Conservation (phyloP, 306 rosid species). For the Phaseolus lunatus region DNA sequence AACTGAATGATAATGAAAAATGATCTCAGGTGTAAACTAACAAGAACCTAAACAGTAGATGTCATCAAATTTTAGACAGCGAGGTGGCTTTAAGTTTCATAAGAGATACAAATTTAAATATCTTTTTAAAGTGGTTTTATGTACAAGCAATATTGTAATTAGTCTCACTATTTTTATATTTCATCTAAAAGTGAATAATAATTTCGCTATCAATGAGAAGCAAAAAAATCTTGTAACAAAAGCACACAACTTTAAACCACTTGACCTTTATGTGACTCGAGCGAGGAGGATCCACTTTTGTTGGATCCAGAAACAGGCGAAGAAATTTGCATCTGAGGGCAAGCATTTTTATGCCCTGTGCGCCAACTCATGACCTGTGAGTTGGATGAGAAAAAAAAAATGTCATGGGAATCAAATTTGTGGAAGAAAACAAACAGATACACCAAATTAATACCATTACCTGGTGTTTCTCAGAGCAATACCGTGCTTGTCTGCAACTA, state of each 20-base stretch:
- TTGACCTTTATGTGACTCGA: constrained; percentile 56
- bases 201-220: not conserved
- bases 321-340: constrained; percentile 60
- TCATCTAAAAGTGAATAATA: constrained; percentile 16
- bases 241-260: constrained; percentile 36
- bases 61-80: not conserved
- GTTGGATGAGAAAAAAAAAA: constrained; percentile 29
- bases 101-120: constrained; percentile 10
- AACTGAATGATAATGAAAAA: constrained; percentile 46
- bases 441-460: not conserved
- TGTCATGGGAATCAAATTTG: constrained; percentile 7
- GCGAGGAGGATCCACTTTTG: constrained; percentile 27
- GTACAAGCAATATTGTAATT: not conserved
- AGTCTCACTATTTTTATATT: not conserved
- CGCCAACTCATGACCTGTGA: constrained; percentile 72
- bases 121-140: not conserved
- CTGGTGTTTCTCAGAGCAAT: constrained; percentile 76
- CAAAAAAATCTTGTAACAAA: not conserved
- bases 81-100: not conserved
- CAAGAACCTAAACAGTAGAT: constrained; percentile 28
- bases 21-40: constrained; percentile 11
- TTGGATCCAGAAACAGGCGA: constrained; percentile 50
- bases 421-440: not conserved
- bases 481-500: constrained; percentile 72
- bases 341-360: constrained; percentile 71